phyloP scores from a whole-genome alignment of 2,329 filamentous ascomycete genomes.

The Monosporascus sp. region DNA sequence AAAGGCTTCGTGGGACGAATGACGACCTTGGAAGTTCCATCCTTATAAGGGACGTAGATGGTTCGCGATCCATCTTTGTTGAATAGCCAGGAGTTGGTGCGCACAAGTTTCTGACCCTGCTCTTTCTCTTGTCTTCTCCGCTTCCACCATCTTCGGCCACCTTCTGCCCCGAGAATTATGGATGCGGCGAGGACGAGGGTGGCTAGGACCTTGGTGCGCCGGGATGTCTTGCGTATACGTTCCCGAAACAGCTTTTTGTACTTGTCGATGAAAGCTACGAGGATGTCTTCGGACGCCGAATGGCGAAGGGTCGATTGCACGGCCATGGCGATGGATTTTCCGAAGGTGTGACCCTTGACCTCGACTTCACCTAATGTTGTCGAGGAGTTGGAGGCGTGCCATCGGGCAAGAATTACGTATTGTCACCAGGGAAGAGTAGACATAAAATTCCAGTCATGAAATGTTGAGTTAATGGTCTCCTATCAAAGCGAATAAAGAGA shows the following conservation, averaged over 20 bases:
- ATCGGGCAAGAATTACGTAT: constrained; percentile 11
- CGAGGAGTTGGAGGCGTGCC: constrained; percentile 9
- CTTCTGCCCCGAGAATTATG: constrained; percentile 75
- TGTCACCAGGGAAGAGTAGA: neutral
- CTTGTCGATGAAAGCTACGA: constrained; percentile 59
- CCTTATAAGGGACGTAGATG: constrained; percentile 90
- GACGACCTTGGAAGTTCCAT: constrained; percentile 82
- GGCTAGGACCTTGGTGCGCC: constrained; percentile 67
- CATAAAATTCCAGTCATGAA: neutral
- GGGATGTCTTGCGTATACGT: constrained; percentile 60
- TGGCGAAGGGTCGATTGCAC: constrained; percentile 78
- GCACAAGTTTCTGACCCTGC: constrained; percentile 73
- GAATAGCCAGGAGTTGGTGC: constrained; percentile 86
- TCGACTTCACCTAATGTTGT: constrained; percentile 7
- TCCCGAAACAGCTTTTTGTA: constrained; percentile 50
- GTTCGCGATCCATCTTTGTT: constrained; percentile 93
- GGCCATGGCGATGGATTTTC: constrained; percentile 56
- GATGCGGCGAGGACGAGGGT: constrained; percentile 71
- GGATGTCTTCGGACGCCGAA: constrained; percentile 60
- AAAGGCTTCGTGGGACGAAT: constrained; percentile 87
- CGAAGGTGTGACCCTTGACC: constrained; percentile 10
- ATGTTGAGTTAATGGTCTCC: neutral
- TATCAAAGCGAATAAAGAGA: too few relatives aligned
- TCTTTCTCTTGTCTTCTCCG: constrained; percentile 71
- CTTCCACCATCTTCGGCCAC: constrained; percentile 73